phyloP scores from a whole-genome alignment of 2,329 filamentous ascomycete species.

The Fragosphaeria purpurea region DNA sequence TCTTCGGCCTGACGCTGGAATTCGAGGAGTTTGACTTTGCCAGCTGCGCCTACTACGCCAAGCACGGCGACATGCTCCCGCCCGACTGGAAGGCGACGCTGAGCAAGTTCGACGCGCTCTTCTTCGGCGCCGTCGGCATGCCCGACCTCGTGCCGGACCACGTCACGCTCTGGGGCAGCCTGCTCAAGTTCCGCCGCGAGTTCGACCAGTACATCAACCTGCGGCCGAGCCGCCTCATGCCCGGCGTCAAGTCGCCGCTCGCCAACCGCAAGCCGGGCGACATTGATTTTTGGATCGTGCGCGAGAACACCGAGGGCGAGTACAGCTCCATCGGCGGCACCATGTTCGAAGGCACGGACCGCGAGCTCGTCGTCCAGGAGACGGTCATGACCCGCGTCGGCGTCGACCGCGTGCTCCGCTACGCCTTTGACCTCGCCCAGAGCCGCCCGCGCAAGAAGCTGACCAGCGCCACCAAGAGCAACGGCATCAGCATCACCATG shows the following conservation, averaged over 20 bases:
- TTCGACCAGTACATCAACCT: conserved; percentile 60
- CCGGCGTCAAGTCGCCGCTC: conserved; percentile 47
- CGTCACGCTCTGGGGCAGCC: conserved; percentile 55
- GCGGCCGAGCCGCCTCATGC: conserved; percentile 48
- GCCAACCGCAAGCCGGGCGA: conserved; percentile 36
- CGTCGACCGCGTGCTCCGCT: conserved; percentile 51
- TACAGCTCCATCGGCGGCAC: conserved; percentile 54
- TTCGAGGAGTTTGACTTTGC: conserved; percentile 53
- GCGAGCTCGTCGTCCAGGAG: conserved; percentile 52
- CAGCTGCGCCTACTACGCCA: conserved; percentile 57
- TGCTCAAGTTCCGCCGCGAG: conserved; percentile 52
- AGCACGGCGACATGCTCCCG: conserved; percentile 55
- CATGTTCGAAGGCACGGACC: conserved; percentile 44
- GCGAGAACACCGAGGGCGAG: conserved; percentile 57
- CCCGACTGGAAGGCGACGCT: conserved; percentile 47
- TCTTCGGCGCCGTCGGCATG: conserved; percentile 22
- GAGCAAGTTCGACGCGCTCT: conserved; percentile 22
- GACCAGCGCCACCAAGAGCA: conserved; percentile 56
- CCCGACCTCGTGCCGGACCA: conserved; percentile 41
- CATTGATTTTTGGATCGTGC: conserved; percentile 56
- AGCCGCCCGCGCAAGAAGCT: conserved; percentile 45
- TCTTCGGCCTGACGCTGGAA: conserved; percentile 47
- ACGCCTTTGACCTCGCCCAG: conserved; percentile 48
- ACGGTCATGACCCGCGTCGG: conserved; percentile 52
- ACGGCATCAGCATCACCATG: conserved; percentile 57